Evolutionary conservation across 2,329 filamentous ascomycete species (phyloP).

Genomic region (Ascochyta koolunga): DNA sequence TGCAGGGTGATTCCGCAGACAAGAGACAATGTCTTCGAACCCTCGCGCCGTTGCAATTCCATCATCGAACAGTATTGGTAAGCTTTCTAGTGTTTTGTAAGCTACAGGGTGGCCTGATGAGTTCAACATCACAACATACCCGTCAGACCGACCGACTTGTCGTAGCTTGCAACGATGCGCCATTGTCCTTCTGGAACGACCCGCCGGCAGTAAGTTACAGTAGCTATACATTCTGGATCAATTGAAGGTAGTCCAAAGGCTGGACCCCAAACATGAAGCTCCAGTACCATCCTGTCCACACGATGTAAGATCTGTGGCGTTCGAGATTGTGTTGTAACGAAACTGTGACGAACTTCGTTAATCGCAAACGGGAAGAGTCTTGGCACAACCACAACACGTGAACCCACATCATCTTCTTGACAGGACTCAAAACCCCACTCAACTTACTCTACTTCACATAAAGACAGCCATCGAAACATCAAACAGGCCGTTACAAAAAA

Average conservation of each 20-base stretch:
- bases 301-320: background rate
- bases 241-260: conserved; percentile 89
- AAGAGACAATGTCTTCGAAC: conserved; percentile 65
- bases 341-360: background rate
- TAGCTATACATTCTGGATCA: conserved; percentile 86
- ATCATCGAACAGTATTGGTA: conserved; percentile 64
- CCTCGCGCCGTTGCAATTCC: conserved; percentile 62
- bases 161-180: conserved; percentile 53
- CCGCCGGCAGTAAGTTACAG: conserved; percentile 75
- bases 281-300: conserved; percentile 58
- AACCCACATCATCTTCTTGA: conserved; percentile 23
- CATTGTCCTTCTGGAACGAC: conserved; percentile 61
- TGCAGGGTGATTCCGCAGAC: conserved; percentile 53
- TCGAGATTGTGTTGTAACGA: background rate
- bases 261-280: conserved; percentile 89
- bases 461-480: conserved; percentile 7
- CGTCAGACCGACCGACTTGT: conserved; percentile 72
- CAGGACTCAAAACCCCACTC: background rate
- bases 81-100: conserved; percentile 52
- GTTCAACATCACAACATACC: conserved; percentile 37
- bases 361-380: background rate
- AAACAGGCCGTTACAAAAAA: background rate
- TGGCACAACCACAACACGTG: conserved; percentile 28
- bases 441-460: background rate
- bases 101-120: conserved; percentile 3